Conservation (phyloP, 352 stramenopile species). For the Globisporangium spiculum region DNA sequence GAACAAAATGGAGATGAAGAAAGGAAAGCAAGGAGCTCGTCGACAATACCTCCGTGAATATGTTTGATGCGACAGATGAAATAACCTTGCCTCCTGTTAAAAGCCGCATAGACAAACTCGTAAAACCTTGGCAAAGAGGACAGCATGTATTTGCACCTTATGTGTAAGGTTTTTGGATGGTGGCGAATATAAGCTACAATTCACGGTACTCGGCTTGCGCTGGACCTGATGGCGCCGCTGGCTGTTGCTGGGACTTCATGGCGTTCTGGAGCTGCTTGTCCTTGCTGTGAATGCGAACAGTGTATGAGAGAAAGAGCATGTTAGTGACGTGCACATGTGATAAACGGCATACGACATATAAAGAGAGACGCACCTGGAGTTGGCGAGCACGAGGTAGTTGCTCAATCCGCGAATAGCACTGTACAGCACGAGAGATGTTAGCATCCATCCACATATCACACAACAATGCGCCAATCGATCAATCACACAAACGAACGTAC, state of each 20-base stretch:
- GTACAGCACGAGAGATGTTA: constrained; percentile 11
- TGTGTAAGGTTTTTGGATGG: background rate
- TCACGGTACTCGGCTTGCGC: constrained; percentile 78
- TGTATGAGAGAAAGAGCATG: background rate
- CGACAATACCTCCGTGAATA: background rate
- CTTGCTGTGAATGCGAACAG: constrained; percentile 45
- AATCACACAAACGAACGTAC: constrained; percentile 30
- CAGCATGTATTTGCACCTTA: background rate
- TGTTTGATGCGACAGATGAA: background rate
- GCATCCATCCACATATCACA: constrained; percentile 3
- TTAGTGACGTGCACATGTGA: background rate
- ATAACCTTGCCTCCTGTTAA: background rate
- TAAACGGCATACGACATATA: background rate
- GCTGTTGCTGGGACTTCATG: constrained; percentile 60
- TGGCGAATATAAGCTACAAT: constrained; percentile 32
- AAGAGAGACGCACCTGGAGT: constrained; percentile 55
- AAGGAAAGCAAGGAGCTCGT: background rate
- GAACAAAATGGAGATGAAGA: background rate
- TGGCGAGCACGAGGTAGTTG: constrained; percentile 87
- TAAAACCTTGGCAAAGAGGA: background rate
- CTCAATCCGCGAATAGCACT: constrained; percentile 80
- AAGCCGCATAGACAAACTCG: too few relatives aligned
- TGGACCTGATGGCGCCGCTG: constrained; percentile 28
- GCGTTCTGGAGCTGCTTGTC: constrained; percentile 81
- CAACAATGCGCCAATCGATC: background rate